Conservation (phyloP, 257 asterid species). For the Petunia axillaris region DNA sequence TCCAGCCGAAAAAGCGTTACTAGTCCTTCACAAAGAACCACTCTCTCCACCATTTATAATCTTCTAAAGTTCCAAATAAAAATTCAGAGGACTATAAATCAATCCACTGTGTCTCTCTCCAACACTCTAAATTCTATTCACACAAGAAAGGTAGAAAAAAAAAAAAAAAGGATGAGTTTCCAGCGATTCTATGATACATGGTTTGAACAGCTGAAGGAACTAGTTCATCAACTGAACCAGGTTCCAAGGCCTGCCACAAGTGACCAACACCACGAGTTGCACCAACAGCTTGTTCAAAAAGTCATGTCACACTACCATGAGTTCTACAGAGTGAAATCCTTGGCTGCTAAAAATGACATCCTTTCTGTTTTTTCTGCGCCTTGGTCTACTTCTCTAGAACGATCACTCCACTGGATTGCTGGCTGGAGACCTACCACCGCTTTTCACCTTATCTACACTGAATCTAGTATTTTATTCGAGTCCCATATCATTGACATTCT, state of each 20-base stretch:
- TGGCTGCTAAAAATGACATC: conserved; percentile 46
- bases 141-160: no score
- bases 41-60: no score
- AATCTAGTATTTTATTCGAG: conserved; percentile 76
- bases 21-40: no score
- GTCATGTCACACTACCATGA: conserved; percentile 53
- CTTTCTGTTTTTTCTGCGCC: conserved; percentile 56
- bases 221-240: conserved; percentile 47
- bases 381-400: conserved; percentile 68
- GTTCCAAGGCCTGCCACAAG: conserved; percentile 41
- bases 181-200: conserved; percentile 58
- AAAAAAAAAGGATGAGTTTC: conserved; percentile 38
- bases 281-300: conserved; percentile 45
- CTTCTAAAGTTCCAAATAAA: background rate
- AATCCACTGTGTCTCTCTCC: background rate
- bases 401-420: conserved; percentile 77
- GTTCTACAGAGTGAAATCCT: conserved; percentile 58
- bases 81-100: background rate
- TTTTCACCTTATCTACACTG: conserved; percentile 77
- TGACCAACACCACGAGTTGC: conserved; percentile 43
- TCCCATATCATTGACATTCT: conserved; percentile 68
- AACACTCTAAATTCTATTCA: background rate
- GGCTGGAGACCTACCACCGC: conserved; percentile 96
- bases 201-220: conserved; percentile 53
- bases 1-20: no score